Evolutionary conservation across 306 rosid genomes (phyloP).

Genomic region (Dryas octopetala): DNA sequence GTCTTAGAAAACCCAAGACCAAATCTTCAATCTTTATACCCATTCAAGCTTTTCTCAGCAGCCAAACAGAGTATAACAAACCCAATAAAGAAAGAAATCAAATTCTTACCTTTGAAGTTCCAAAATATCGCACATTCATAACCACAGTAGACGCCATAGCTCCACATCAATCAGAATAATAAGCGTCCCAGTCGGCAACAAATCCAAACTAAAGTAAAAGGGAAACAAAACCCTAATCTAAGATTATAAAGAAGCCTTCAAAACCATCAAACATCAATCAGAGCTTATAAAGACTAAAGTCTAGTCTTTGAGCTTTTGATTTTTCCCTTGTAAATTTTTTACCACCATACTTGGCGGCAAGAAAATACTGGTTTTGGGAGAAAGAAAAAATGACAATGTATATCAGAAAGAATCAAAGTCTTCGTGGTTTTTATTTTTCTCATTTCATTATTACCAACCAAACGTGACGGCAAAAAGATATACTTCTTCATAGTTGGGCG

Average conservation of each 20-base stretch:
- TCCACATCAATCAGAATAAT: conserved; percentile 5
- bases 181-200: conserved; percentile 22
- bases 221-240: neutral
- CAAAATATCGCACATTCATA: conserved; percentile 57
- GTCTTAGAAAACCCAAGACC: no score
- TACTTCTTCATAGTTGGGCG: neutral
- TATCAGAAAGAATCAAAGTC: neutral
- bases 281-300: conserved; percentile 5
- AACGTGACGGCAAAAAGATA: neutral
- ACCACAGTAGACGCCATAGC: conserved; percentile 66
- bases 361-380: neutral
- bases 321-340: neutral
- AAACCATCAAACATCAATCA: neutral
- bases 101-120: neutral
- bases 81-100: neutral
- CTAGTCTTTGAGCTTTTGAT: neutral
- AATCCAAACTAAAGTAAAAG: neutral
- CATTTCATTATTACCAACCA: neutral
- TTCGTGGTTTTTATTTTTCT: neutral
- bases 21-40: no score
- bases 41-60: neutral
- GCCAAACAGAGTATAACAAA: neutral
- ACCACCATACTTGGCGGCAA: neutral
- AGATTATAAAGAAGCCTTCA: neutral
- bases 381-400: no score